Conservation (phyloP, 768 basidiomycete species). For the Serendipita indica region DNA sequence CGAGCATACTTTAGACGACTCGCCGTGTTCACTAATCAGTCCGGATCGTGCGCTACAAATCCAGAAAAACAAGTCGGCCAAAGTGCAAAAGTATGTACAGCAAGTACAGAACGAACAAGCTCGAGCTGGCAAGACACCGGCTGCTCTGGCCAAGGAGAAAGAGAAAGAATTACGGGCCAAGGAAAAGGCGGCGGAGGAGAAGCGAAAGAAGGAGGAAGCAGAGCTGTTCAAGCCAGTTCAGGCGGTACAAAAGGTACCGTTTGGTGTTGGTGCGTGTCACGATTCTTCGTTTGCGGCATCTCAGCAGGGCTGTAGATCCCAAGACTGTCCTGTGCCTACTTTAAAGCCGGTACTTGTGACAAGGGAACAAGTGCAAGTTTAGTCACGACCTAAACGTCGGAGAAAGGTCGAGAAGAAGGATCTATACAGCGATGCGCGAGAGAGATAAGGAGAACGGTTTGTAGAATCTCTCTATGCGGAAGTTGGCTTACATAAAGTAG, state of each 20-base stretch:
- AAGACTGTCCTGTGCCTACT: slow-evolving; percentile 88
- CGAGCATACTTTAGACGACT: slow-evolving; percentile 4
- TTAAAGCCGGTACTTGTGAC: slow-evolving; percentile 83
- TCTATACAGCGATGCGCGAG: slow-evolving; percentile 75
- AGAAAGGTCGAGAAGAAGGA: slow-evolving; percentile 92
- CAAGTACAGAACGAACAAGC: slow-evolving; percentile 66
- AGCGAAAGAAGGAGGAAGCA: slow-evolving; percentile 71
- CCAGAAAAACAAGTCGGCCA: slow-evolving; percentile 89
- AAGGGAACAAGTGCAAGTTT: slow-evolving; percentile 96
- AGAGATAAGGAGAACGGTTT: slow-evolving; percentile 62
- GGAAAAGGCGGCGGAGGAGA: slow-evolving; percentile 64
- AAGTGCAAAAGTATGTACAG: slow-evolving; percentile 75
- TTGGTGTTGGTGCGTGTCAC: slow-evolving; percentile 53
- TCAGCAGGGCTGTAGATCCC: slow-evolving; percentile 41
- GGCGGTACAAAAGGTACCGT: slow-evolving; percentile 66
- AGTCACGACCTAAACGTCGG: slow-evolving; percentile 84
- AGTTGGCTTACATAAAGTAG: slow-evolving; percentile 20
- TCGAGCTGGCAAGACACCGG: slow-evolving; percentile 64
- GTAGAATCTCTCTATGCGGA: slow-evolving; percentile 15
- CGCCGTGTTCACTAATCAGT: not conserved
- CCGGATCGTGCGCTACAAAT: not conserved
- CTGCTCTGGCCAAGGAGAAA: slow-evolving; percentile 66
- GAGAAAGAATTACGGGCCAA: slow-evolving; percentile 66
- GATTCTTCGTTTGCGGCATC: not conserved
- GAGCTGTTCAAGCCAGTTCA: slow-evolving; percentile 69